phyloP scores from a whole-genome alignment of 2,329 filamentous ascomycete species.

The Hypoxylon sp. region DNA sequence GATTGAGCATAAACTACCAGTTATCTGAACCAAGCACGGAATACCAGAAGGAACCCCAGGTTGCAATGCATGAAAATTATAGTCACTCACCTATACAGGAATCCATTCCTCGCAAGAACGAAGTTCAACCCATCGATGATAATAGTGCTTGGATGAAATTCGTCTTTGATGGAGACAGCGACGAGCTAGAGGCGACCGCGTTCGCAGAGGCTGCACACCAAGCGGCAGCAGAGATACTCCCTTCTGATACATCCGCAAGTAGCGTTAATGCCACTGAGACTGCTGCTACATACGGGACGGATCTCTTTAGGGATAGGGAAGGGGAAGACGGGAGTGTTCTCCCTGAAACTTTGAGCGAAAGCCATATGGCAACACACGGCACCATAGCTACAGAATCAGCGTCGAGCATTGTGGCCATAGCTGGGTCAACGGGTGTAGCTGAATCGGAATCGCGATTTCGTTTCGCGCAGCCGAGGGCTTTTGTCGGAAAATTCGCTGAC shows the following conservation, averaged over 20 bases:
- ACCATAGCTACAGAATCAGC: slow-evolving; percentile 38
- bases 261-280: slow-evolving; percentile 26
- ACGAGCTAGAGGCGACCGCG: slow-evolving; percentile 44
- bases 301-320: slow-evolving; percentile 4
- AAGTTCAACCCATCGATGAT: slow-evolving; percentile 34
- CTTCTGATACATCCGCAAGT: slow-evolving; percentile 43
- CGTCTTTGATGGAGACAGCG: slow-evolving; percentile 47
- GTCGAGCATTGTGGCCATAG: slow-evolving; percentile 42
- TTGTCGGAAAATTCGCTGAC: slow-evolving; percentile 49
- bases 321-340: slow-evolving; percentile 8
- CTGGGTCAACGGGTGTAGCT: slow-evolving; percentile 36
- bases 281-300: slow-evolving; percentile 32
- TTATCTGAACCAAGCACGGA: neutral
- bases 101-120: neutral
- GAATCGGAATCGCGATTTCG: slow-evolving; percentile 29
- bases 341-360: slow-evolving; percentile 32
- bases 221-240: slow-evolving; percentile 49
- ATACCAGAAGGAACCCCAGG: slow-evolving; percentile 1
- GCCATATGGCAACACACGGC: slow-evolving; percentile 43
- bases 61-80: neutral
- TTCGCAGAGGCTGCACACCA: slow-evolving; percentile 50
- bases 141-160: slow-evolving; percentile 54
- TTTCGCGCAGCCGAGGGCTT: slow-evolving; percentile 49
- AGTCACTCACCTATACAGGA: slow-evolving; percentile 1
- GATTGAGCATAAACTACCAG: neutral